phyloP scores from a whole-genome alignment of 129 eudicot species.

The Escallonia herrerae region DNA sequence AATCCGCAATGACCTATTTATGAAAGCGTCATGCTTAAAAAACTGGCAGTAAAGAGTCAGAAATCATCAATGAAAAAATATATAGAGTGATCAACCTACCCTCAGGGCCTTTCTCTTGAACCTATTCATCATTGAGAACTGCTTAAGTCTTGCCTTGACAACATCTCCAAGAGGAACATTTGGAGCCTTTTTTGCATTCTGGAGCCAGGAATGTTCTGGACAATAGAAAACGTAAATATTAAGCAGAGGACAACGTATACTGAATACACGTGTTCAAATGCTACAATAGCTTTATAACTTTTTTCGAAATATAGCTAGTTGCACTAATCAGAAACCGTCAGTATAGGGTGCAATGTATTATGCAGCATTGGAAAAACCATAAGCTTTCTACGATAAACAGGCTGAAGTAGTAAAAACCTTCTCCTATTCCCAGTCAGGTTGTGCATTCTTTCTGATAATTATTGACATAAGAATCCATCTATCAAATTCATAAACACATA shows the following conservation, averaged over 20 bases:
- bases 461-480: too few relatives aligned
- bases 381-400: too few relatives aligned
- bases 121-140: conserved; percentile 91
- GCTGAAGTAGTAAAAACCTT: too few relatives aligned
- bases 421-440: too few relatives aligned
- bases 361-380: too few relatives aligned
- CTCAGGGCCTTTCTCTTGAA: conserved; percentile 94
- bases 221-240: conserved; percentile 22
- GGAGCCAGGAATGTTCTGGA: conserved; percentile 73
- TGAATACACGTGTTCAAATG: neutral
- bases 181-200: conserved; percentile 87
- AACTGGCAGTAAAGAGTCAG: neutral
- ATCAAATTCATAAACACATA: too few relatives aligned
- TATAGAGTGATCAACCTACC: conserved; percentile 33
- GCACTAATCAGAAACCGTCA: neutral
- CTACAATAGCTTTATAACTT: neutral
- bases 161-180: conserved; percentile 93
- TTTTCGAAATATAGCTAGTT: too few relatives aligned
- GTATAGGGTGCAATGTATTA: neutral
- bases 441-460: too few relatives aligned
- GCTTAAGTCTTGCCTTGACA: conserved; percentile 84
- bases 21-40: conserved; percentile 1
- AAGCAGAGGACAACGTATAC: neutral
- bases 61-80: too few relatives aligned
- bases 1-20: conserved; percentile 81